Conservation (phyloP, 2,329 filamentous ascomycete species). For the Pseudocercospora fijiensis region DNA sequence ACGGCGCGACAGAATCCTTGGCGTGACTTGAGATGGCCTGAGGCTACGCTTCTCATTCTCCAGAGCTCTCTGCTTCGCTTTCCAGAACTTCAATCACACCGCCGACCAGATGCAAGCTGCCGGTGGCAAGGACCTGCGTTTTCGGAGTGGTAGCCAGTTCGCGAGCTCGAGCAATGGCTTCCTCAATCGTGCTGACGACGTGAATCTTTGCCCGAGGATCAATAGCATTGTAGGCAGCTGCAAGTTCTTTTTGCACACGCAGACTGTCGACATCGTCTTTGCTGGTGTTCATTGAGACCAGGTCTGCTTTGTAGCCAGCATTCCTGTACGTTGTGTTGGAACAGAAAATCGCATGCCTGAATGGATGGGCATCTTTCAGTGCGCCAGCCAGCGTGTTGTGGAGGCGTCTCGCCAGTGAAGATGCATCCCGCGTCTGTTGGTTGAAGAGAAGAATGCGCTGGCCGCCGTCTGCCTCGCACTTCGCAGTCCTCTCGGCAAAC, state of each 20-base stretch:
- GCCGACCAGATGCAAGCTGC: slow-evolving; percentile 81
- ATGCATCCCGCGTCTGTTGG: slow-evolving; percentile 80
- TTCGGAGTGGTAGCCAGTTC: slow-evolving; percentile 41
- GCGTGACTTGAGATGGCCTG: background rate
- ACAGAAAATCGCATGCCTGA: slow-evolving; percentile 76
- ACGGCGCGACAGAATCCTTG: background rate
- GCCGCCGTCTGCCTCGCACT: slow-evolving; percentile 21
- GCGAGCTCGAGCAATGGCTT: slow-evolving; percentile 63
- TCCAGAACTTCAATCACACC: slow-evolving; percentile 73
- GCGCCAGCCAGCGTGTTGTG: slow-evolving; percentile 55
- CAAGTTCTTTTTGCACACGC: slow-evolving; percentile 67
- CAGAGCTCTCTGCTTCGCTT: slow-evolving; percentile 30
- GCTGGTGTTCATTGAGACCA: slow-evolving; percentile 62
- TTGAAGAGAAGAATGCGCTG: slow-evolving; percentile 78
- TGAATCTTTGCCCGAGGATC: slow-evolving; percentile 55
- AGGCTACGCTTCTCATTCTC: background rate
- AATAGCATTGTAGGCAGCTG: slow-evolving; percentile 58
- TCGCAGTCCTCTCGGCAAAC: slow-evolving; percentile 58
- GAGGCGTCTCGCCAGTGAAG: slow-evolving; percentile 62
- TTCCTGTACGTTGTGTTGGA: slow-evolving; percentile 69
- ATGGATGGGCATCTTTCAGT: slow-evolving; percentile 48
- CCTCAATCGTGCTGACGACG: slow-evolving; percentile 65
- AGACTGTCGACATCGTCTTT: slow-evolving; percentile 58
- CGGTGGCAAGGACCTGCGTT: slow-evolving; percentile 70
- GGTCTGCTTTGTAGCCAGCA: slow-evolving; percentile 61